Evolutionary conservation across 2,329 filamentous ascomycete species (phyloP), one percentile per base, ranked within the genome.

Genomic region (Remersonia thermophila): DNA sequence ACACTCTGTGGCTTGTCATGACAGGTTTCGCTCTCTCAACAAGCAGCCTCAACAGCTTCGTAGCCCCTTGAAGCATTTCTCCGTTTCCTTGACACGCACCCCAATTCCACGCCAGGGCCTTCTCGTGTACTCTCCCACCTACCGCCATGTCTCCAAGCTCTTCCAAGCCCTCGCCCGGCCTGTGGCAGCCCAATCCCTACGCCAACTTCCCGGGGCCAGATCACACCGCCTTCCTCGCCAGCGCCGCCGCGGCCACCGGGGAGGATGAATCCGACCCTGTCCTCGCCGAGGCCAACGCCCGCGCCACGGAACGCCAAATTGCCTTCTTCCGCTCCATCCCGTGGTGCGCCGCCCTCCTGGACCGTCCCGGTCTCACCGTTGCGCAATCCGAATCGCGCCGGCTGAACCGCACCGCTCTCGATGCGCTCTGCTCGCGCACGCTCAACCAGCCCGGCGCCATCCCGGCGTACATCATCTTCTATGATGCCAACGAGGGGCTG

Each of bases 361-460:
- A 60, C 20, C 30, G 38, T 9, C 15, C 20, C 0, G 52, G 56
- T 14, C 59, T 64, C 40, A 52, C 58, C 18, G 52, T 59, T n/a
- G 52, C 52, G 13, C 54, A 58, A 7, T 59, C 58, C 6, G 53
- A 51, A 15, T 58, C 57, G 16, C 60, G 67, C 5, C 30, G 29
- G 1, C 50, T 53, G 3, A 66, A 67, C 37, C 27, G 48, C 0
- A 43, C 12, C 2, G 13, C 9, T 7, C 66, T 71, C 48, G 69
- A 77, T 51, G 56, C 61, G 2, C 61, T 77, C 33, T 60, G 72
- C 47, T 63, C 66, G 3, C 58, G 62, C 27, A 73, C 70, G 1
- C 58, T 79, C 32, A 63, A 66, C 35, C 65, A 66, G 1, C 44
- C 54, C 2, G 55, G 60, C 15, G 72, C 71, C 3, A 63, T 80